Percentiles rank a stretch among this genome's conserved stretches.
Evolutionary conservation across 2,329 filamentous ascomycete genomes (phyloP).

Genomic region (Pseudomassariella vexata): DNA sequence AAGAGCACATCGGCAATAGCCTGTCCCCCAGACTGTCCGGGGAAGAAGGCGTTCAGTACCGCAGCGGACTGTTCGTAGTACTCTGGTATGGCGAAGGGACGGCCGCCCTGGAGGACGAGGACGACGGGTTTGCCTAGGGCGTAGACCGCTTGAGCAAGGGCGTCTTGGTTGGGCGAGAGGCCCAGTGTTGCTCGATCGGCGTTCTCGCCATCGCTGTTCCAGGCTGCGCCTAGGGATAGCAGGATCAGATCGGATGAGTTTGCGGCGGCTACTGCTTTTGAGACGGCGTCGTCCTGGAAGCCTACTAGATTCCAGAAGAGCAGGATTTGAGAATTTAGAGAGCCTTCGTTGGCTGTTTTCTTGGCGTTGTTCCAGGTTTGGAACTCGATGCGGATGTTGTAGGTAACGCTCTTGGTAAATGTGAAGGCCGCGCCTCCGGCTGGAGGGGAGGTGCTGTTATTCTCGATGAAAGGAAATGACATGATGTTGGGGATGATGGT

Average conservation of each 20-base stretch:
- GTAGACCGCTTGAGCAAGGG: slow-evolving; percentile 29
- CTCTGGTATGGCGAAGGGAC: slow-evolving; percentile 34
- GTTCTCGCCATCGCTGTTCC: slow-evolving; percentile 38
- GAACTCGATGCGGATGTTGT: slow-evolving; percentile 34
- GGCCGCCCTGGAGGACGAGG: slow-evolving; percentile 33
- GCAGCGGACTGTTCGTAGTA: slow-evolving; percentile 32
- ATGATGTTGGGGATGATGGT: slow-evolving; percentile 36
- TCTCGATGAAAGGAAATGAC: slow-evolving; percentile 26
- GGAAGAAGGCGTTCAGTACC: slow-evolving; percentile 31
- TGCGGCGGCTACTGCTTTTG: slow-evolving; percentile 29
- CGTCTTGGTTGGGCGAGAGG: slow-evolving; percentile 30
- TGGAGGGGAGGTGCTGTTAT: slow-evolving; percentile 29
- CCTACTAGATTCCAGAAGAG: slow-evolving; percentile 40
- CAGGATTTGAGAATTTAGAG: slow-evolving; percentile 34
- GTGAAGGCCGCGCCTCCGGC: slow-evolving; percentile 29
- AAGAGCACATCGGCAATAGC: slow-evolving; percentile 29
- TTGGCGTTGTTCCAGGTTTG: slow-evolving; percentile 34
- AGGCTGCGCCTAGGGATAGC: slow-evolving; percentile 33
- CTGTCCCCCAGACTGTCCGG: slow-evolving; percentile 26
- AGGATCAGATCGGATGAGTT: slow-evolving; percentile 30
- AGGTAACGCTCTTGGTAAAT: slow-evolving; percentile 25
- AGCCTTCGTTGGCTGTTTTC: slow-evolving; percentile 31
- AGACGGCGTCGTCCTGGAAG: slow-evolving; percentile 19
- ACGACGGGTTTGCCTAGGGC: slow-evolving; percentile 32
- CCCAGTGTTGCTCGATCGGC: slow-evolving; percentile 32